phyloP scores from a whole-genome alignment of 2,329 filamentous ascomycete species.

The Epichloe typhina region DNA sequence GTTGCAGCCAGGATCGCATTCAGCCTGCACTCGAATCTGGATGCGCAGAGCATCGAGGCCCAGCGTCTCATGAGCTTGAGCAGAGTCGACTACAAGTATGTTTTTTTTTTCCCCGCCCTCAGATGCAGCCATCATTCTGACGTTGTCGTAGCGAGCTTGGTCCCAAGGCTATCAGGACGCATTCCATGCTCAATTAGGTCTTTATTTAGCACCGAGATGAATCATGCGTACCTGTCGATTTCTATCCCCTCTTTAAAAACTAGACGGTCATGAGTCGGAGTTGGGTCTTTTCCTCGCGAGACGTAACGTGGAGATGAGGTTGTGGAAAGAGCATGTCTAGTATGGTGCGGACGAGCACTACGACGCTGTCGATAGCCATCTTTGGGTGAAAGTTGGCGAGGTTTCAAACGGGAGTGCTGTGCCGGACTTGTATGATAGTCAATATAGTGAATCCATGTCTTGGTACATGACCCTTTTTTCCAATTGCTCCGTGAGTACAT shows the following conservation, averaged over 20 bases:
- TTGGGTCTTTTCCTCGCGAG: neutral
- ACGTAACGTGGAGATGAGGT: too few relatives aligned
- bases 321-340: too few relatives aligned
- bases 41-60: constrained; percentile 35
- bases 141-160: constrained; percentile 31
- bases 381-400: too few relatives aligned
- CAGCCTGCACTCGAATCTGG: constrained; percentile 42
- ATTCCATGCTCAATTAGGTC: constrained; percentile 37
- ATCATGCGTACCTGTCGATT: too few relatives aligned
- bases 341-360: too few relatives aligned
- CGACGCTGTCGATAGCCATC: too few relatives aligned
- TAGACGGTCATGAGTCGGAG: neutral
- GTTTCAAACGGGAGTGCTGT: too few relatives aligned
- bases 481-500: too few relatives aligned
- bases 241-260: neutral
- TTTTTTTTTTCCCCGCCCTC: constrained; percentile 3
- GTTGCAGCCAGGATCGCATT: constrained; percentile 57
- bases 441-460: neutral
- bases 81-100: constrained; percentile 49
- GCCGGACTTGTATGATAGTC: neutral
- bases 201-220: too few relatives aligned
- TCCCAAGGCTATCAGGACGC: constrained; percentile 39
- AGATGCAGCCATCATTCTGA: too few relatives aligned
- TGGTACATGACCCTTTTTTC: too few relatives aligned
- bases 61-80: constrained; percentile 44